These are phyloP conservation scores for Chaetomium fimeti DNA, from an alignment of 495 filamentous ascomycete species.

Conservation along the genomic window DNA sequence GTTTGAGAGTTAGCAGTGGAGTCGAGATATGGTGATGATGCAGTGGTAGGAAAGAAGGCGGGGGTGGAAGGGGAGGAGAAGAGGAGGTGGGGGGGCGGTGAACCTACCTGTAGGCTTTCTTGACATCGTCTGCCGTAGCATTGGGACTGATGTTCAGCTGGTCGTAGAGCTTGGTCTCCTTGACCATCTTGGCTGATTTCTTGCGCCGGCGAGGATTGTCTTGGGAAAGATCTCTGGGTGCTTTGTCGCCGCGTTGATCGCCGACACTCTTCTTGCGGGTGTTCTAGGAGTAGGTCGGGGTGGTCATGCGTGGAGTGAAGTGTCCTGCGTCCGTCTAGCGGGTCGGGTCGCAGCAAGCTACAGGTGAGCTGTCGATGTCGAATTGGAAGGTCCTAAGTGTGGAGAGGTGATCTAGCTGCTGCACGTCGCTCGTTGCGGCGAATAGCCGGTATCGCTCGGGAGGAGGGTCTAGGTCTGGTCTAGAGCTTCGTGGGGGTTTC, in stretches of 20 bases:
- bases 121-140: constrained; percentile 89
- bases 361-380: constrained; percentile 15
- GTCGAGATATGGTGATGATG: constrained; percentile 12
- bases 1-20: constrained; percentile 27
- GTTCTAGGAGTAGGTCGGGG: background rate
- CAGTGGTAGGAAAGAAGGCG: background rate
- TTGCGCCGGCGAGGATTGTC: background rate
- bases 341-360: constrained; percentile 21
- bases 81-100: constrained; percentile 7
- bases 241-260: background rate
- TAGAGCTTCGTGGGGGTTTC: constrained; percentile 8
- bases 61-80: background rate
- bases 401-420: constrained; percentile 11
- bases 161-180: constrained; percentile 85
- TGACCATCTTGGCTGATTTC: constrained; percentile 61
- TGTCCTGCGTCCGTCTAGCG: constrained; percentile 16
- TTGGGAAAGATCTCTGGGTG: background rate
- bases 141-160: constrained; percentile 69
- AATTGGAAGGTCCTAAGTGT: constrained; percentile 14
- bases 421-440: constrained; percentile 4
- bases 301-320: constrained; percentile 14
- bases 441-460: constrained; percentile 11
- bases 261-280: background rate
- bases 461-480: constrained; percentile 9
- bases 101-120: constrained; percentile 87